These are phyloP conservation scores for Dendrobium huoshanense DNA, from an alignment of 106 monocot genomes.

Conservation along the genomic window DNA sequence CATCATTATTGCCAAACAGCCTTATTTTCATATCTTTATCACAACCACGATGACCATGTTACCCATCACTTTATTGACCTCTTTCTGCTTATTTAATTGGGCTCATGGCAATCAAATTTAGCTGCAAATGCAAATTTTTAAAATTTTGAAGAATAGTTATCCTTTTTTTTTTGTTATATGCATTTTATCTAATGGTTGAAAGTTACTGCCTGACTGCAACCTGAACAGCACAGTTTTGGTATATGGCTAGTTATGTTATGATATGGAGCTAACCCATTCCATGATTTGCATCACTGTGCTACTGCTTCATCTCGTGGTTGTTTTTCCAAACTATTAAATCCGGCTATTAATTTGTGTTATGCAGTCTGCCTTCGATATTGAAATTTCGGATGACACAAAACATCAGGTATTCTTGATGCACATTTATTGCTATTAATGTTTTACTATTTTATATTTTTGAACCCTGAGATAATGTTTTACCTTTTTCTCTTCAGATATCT, in stretches of 20 bases:
- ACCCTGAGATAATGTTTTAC: slow-evolving; percentile 1
- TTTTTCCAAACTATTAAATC: neutral
- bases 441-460: neutral
- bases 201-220: neutral
- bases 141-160: neutral
- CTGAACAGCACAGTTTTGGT: neutral
- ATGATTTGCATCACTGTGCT: neutral
- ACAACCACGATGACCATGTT: neutral
- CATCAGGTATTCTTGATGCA: slow-evolving; percentile 48
- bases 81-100: slow-evolving; percentile 6
- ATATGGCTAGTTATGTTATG: neutral
- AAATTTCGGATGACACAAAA: slow-evolving; percentile 41
- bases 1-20: neutral
- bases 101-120: neutral
- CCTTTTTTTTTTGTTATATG: neutral
- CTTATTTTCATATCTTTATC: neutral
- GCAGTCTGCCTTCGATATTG: slow-evolving; percentile 81
- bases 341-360: neutral
- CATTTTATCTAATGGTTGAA: neutral
- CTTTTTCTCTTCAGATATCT: slow-evolving; percentile 54
- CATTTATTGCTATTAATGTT: neutral
- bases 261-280: neutral
- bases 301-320: neutral
- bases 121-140: neutral
- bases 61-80: neutral